Conservation (phyloP, 257 asterid species). For the Cruciata laevipes region DNA sequence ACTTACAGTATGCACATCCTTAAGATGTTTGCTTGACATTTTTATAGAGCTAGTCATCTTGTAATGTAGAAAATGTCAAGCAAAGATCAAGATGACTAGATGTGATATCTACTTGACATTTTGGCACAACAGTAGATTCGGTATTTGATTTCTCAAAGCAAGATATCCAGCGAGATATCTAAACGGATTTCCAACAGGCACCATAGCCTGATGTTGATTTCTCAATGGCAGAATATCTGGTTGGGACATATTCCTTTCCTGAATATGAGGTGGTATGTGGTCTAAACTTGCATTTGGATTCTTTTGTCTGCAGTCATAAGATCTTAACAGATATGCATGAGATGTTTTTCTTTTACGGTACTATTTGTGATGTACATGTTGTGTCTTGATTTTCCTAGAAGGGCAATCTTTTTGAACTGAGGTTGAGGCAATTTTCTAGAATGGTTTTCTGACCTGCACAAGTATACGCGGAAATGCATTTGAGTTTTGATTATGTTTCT, state of each 20-base stretch:
- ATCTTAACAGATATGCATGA: background rate
- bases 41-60: no score
- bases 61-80: no score
- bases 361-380: background rate
- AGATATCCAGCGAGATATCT: conserved; percentile 7
- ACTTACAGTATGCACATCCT: no score
- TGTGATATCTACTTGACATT: no score
- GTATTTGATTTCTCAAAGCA: no score
- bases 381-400: background rate
- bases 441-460: background rate
- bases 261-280: conserved; percentile 60
- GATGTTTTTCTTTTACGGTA: conserved; percentile 4
- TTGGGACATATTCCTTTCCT: conserved; percentile 40
- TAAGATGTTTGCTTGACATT: no score
- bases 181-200: conserved; percentile 37
- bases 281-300: background rate
- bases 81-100: no score
- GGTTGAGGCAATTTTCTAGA: background rate
- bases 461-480: background rate
- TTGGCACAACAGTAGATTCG: background rate
- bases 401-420: background rate
- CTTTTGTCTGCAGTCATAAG: background rate
- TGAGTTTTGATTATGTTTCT: background rate
- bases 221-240: conserved; percentile 81
- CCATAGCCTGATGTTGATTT: conserved; percentile 63